phyloP scores from a whole-genome alignment of 192 early-diverging fungal genomes.

The Pilobolus umbonatus region DNA sequence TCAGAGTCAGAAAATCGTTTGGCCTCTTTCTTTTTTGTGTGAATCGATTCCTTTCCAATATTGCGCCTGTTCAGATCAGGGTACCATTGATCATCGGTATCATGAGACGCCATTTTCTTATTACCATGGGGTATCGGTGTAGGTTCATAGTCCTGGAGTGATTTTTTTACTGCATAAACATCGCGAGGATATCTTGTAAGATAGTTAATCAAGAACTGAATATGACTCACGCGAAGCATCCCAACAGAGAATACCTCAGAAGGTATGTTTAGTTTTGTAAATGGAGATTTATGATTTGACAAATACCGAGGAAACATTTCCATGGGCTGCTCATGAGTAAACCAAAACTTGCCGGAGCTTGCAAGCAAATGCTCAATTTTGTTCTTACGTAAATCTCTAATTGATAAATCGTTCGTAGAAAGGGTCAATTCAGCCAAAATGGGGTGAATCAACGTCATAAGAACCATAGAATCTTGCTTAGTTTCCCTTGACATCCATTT shows the following conservation, averaged over 20 bases:
- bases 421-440: constrained; percentile 45
- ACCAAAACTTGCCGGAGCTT: constrained; percentile 52
- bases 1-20: background rate
- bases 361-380: constrained; percentile 50
- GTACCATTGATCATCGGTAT: constrained; percentile 31
- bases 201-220: constrained; percentile 52
- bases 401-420: constrained; percentile 46
- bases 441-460: constrained; percentile 41
- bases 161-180: constrained; percentile 44
- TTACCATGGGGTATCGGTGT: constrained; percentile 23
- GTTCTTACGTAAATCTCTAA: constrained; percentile 52
- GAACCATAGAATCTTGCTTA: constrained; percentile 30
- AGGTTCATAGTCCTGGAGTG: constrained; percentile 38
- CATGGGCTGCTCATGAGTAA: constrained; percentile 37
- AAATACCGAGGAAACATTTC: constrained; percentile 46
- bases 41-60: background rate
- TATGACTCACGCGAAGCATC: constrained; percentile 49
- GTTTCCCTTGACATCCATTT: constrained; percentile 52
- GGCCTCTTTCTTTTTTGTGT: background rate
- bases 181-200: constrained; percentile 46
- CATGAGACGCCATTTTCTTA: background rate
- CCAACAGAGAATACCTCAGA: constrained; percentile 40
- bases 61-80: constrained; percentile 31
- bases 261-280: constrained; percentile 39
- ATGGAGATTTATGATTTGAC: constrained; percentile 15